Conservation (phyloP, 805 yeast genomes). For the Blastobotrys terrestris region DNA sequence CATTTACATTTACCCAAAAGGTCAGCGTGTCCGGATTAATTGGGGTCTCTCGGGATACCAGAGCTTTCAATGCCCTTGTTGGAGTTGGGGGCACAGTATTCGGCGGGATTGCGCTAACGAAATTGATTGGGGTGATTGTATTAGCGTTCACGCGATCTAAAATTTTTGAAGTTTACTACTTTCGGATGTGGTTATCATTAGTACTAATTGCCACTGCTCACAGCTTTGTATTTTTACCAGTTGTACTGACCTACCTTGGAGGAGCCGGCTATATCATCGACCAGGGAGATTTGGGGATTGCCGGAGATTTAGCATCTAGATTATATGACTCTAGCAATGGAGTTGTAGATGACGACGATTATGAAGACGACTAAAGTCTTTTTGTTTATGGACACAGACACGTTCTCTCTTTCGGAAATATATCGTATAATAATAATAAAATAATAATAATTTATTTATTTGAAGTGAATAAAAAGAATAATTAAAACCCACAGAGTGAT, state of each 20-base stretch:
- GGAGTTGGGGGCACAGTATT: constrained; percentile 88
- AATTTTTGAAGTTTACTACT: constrained; percentile 86
- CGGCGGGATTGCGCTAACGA: constrained; percentile 86
- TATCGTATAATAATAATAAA: not conserved
- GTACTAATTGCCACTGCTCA: constrained; percentile 74
- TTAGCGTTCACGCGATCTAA: constrained; percentile 81
- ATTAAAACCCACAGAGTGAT: too few species aligned
- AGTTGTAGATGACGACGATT: constrained; percentile 3
- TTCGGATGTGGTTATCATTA: constrained; percentile 88
- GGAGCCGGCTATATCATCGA: constrained; percentile 45
- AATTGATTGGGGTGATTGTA: constrained; percentile 79
- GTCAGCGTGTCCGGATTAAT: constrained; percentile 25
- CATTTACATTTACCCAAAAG: constrained; percentile 50
- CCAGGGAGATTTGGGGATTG: constrained; percentile 29
- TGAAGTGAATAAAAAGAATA: not conserved
- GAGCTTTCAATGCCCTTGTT: constrained; percentile 52
- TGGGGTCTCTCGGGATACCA: constrained; percentile 28
- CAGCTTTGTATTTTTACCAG: constrained; percentile 72
- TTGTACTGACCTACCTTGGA: constrained; percentile 58
- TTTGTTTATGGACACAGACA: not conserved
- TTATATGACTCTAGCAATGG: constrained; percentile 11
- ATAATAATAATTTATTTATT: too few species aligned
- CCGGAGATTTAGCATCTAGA: constrained; percentile 25
- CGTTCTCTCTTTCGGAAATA: not conserved
- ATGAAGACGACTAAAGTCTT: not conserved